phyloP scores from a whole-genome alignment of 169 alveolate species.

The Eimeria sp. region DNA sequence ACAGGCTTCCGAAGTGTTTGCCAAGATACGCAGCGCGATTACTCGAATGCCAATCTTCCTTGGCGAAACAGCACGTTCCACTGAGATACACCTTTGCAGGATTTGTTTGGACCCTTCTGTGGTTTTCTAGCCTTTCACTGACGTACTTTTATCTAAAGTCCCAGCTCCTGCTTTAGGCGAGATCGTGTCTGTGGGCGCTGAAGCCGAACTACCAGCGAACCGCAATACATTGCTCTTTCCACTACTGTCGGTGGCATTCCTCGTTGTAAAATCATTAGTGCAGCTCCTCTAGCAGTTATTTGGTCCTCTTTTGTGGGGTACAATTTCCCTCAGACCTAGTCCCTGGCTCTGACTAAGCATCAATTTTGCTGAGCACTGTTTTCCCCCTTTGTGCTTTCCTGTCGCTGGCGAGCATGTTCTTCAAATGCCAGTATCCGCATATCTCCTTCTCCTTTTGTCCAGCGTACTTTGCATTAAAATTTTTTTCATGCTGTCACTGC shows the following conservation, averaged over 20 bases:
- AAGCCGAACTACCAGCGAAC: background rate
- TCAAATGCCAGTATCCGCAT: background rate
- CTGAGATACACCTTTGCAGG: background rate
- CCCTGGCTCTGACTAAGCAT: background rate
- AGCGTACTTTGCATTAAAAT: too few species aligned
- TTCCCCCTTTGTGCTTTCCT: background rate
- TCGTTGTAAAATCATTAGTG: background rate
- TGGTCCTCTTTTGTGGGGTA: background rate
- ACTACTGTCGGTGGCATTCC: background rate
- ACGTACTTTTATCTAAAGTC: background rate
- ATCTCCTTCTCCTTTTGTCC: background rate
- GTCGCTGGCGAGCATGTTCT: background rate
- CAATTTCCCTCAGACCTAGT: background rate
- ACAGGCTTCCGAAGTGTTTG: background rate
- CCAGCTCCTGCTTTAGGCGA: background rate
- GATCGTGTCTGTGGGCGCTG: background rate
- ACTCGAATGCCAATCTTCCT: background rate
- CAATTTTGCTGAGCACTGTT: background rate
- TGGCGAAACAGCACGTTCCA: background rate
- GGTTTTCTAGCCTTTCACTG: background rate
- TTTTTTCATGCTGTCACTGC: background rate
- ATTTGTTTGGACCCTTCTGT: background rate
- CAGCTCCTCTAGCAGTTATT: background rate
- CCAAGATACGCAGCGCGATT: background rate
- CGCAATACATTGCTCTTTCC: background rate